Evolutionary conservation across 805 yeast genomes (phyloP).

Genomic region (Metschnikowia proteae): DNA sequence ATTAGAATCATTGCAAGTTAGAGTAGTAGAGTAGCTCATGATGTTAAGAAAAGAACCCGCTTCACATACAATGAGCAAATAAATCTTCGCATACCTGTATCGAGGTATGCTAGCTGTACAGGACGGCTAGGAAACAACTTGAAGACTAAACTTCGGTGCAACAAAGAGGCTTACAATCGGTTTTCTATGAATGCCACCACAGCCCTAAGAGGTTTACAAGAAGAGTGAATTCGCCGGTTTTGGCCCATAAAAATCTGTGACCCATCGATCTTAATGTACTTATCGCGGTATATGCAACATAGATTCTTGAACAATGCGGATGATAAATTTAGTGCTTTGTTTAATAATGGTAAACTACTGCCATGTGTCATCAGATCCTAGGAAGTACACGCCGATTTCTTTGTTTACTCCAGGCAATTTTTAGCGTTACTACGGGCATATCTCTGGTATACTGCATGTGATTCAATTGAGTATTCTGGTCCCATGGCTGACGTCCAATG

Average conservation of each 20-base stretch:
- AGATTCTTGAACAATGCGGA: neutral
- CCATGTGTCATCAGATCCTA: neutral
- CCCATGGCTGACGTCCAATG: no score
- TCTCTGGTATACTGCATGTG: no score
- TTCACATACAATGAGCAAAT: constrained; percentile 4
- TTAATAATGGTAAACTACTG: neutral
- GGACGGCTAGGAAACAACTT: neutral
- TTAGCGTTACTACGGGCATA: no score
- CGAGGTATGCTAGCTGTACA: neutral
- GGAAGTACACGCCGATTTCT: no score
- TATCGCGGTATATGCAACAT: no score
- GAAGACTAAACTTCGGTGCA: neutral
- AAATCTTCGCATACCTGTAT: neutral
- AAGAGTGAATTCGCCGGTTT: no score
- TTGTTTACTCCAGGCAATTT: no score
- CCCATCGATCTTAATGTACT: neutral
- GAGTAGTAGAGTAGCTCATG: neutral
- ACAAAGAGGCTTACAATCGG: no score
- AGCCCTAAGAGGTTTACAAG: no score
- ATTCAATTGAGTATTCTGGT: no score
- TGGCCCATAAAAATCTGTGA: neutral
- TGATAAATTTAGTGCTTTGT: neutral
- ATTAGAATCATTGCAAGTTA: constrained; percentile 60
- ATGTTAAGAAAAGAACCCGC: neutral
- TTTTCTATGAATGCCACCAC: no score